A percentile compares a stretch with the other conserved stretches of the same genome.
Evolutionary conservation across 306 rosid genomes (phyloP).

Genomic region (Trifolium fragiferum): DNA sequence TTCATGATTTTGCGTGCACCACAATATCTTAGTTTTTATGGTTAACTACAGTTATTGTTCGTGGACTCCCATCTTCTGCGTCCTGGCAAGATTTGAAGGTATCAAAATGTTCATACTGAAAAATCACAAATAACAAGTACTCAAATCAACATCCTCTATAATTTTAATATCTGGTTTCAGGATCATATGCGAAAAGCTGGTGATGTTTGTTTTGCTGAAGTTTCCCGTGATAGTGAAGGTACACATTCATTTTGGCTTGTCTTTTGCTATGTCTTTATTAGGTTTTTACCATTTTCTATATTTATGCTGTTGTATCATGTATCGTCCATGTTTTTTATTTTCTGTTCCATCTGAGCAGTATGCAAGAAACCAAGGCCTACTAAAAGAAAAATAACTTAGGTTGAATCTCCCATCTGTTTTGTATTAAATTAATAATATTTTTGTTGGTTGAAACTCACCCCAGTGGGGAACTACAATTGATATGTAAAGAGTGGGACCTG

Average conservation of each 20-base stretch:
- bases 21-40: background rate
- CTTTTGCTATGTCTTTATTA: background rate
- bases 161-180: slow-evolving; percentile 54
- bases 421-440: background rate
- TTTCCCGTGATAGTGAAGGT: slow-evolving; percentile 97
- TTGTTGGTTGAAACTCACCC: slow-evolving; percentile 2
- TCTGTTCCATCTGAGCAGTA: slow-evolving; percentile 1
- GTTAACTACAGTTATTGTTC: slow-evolving; percentile 78
- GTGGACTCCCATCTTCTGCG: slow-evolving; percentile 98
- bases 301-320: background rate
- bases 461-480: background rate
- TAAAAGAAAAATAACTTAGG: background rate
- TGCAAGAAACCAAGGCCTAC: slow-evolving; percentile 1
- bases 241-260: slow-evolving; percentile 15
- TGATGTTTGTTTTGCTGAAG: slow-evolving; percentile 98
- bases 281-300: background rate
- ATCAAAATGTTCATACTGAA: slow-evolving; percentile 23
- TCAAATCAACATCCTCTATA: slow-evolving; percentile 16
- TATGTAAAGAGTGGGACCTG: background rate
- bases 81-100: slow-evolving; percentile 99
- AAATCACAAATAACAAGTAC: background rate
- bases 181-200: slow-evolving; percentile 99
- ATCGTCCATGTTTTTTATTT: background rate
- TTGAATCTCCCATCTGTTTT: background rate
- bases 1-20: background rate